Conservation (phyloP, 306 rosid species). For the Rosa multiflora region DNA sequence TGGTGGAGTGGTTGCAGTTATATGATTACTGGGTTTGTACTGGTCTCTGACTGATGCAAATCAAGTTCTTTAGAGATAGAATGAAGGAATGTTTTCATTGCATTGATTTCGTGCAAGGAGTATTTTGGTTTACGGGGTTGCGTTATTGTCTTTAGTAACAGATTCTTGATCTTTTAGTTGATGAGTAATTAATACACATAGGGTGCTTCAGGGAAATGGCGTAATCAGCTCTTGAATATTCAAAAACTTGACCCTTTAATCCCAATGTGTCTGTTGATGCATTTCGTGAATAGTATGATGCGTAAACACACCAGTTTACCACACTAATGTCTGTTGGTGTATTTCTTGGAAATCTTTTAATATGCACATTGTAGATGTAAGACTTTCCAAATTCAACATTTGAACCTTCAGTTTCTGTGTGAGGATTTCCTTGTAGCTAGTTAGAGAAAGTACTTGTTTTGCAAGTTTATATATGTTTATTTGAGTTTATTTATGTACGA, state of each 20-base stretch:
- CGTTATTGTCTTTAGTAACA: not conserved
- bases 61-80: not conserved
- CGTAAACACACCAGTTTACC: not conserved
- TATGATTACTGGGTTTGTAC: too few relatives aligned
- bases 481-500: not conserved
- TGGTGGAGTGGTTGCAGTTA: too few relatives aligned
- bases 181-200: not conserved
- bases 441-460: not conserved
- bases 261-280: not conserved
- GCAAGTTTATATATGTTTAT: not conserved
- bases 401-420: not conserved
- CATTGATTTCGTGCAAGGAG: not conserved
- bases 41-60: not conserved
- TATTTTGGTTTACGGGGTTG: not conserved
- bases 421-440: not conserved
- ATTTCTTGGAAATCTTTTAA: not conserved
- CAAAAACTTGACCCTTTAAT: not conserved
- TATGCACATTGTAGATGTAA: not conserved
- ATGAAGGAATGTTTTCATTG: not conserved
- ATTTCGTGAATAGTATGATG: not conserved
- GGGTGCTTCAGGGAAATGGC: not conserved
- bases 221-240: not conserved
- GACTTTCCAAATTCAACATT: not conserved
- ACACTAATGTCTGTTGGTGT: not conserved
- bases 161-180: slow-evolving; percentile 2